A percentile compares a stretch with the other conserved stretches of the same genome.
Evolutionary conservation across 768 basidiomycete species (phyloP).

Genomic region (Leccinum longicurvipes): DNA sequence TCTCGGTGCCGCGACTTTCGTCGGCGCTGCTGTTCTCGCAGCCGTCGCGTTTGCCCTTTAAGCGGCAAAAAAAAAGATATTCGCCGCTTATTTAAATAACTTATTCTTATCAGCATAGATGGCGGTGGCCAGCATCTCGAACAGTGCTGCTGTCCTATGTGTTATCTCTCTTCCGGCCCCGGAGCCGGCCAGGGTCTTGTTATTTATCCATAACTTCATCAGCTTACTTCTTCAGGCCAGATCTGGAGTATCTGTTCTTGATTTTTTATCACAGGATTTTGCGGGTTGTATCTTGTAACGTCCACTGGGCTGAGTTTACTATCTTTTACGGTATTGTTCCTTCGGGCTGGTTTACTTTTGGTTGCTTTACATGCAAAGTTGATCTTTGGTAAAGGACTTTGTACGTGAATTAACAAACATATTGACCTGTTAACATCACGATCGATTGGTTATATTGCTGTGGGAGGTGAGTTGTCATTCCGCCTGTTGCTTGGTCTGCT

Average conservation of each 20-base stretch:
- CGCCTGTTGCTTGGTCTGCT: neutral
- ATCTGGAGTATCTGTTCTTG: slow-evolving; percentile 9
- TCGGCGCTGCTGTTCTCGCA: slow-evolving; percentile 20
- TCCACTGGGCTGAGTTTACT: slow-evolving; percentile 16
- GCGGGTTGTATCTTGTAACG: neutral
- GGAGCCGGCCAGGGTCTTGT: slow-evolving; percentile 11
- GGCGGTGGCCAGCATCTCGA: slow-evolving; percentile 34
- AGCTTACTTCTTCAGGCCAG: slow-evolving; percentile 10
- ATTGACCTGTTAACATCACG: neutral
- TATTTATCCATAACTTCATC: slow-evolving; percentile 18
- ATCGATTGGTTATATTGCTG: neutral
- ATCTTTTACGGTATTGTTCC: slow-evolving; percentile 1
- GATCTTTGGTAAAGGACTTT: slow-evolving; percentile 12
- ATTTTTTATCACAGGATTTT: slow-evolving; percentile 3
- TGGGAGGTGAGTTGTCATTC: neutral
- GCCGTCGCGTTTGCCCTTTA: slow-evolving; percentile 24
- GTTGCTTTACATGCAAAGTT: slow-evolving; percentile 3
- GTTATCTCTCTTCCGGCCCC: neutral
- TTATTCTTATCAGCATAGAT: slow-evolving; percentile 35
- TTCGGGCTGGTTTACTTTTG: slow-evolving; percentile 12
- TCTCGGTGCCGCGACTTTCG: slow-evolving; percentile 20
- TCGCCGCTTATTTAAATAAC: slow-evolving; percentile 21
- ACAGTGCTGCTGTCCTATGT: slow-evolving; percentile 15
- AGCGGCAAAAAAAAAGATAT: slow-evolving; percentile 5
- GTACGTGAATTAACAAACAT: neutral